A percentile compares a stretch with the other conserved stretches of the same genome.
phyloP scores from a whole-genome alignment of 2,329 filamentous ascomycete species.

The Fusarium sp. region DNA sequence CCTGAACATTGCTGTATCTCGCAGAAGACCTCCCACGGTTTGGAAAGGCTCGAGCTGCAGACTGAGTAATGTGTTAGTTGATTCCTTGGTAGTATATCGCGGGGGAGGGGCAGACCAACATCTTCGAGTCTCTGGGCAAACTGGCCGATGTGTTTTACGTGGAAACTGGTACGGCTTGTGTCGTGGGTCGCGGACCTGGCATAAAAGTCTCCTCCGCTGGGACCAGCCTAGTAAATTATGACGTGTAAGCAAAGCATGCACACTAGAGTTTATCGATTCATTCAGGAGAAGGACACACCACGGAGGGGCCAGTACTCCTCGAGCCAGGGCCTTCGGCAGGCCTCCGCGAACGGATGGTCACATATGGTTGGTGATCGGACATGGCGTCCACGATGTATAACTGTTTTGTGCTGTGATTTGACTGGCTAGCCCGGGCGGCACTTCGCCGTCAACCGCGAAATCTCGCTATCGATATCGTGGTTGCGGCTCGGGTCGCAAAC shows the following conservation, averaged over 20 bases:
- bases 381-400: constrained; percentile 48
- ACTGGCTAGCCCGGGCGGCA: constrained; percentile 17
- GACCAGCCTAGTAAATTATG: constrained; percentile 30
- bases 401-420: constrained; percentile 7
- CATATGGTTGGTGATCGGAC: constrained; percentile 64
- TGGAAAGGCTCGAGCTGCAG: constrained; percentile 70
- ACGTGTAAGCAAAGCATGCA: constrained; percentile 33
- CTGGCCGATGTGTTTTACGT: constrained; percentile 69
- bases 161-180: constrained; percentile 71
- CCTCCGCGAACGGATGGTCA: constrained; percentile 67
- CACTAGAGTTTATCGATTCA: not conserved
- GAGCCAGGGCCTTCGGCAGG: constrained; percentile 63
- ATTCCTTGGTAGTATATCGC: not conserved
- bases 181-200: constrained; percentile 67
- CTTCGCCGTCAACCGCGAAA: constrained; percentile 12
- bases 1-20: constrained; percentile 70
- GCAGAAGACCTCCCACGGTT: constrained; percentile 68
- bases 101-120: constrained; percentile 55
- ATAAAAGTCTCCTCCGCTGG: constrained; percentile 44
- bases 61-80: constrained; percentile 55
- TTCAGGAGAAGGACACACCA: constrained; percentile 58
- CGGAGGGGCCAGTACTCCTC: constrained; percentile 62
- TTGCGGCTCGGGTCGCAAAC: constrained; percentile 17
- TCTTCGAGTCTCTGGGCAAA: constrained; percentile 71
- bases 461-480: constrained; percentile 16